Base-by-base conservation (phyloP, 1,284 basidiomycete genomes). In the Veloboletus limbatus region DNA sequence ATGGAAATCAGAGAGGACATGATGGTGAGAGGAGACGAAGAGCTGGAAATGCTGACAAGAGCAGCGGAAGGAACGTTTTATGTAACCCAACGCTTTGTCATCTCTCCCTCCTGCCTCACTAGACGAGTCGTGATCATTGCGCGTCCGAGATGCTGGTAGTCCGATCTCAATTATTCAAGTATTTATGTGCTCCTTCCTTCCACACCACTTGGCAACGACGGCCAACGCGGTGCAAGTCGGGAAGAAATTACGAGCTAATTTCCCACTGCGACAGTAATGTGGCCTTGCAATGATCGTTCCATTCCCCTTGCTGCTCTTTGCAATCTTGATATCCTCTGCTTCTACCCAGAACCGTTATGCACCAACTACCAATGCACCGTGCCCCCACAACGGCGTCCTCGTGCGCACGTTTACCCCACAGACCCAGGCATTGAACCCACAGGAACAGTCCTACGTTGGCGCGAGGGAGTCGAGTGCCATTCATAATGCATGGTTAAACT, bases 401-500 rank as follows among this genome's bases (percentile, higher is more conserved):
- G 62, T 83, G 17, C 77, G 82, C 47, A 60, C 66, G 4, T 78
- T 79, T 54, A 69, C 75, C 2, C 73, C 79, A 0, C 56, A 72
- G 40, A 76, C 71, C 17, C 81, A 82, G 59, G 56, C 71, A 1
- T 54, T 85, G 6, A 72, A 81, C 56, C 61, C 76, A 6, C 55
- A 59, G 22, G 82, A 85, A 56, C 45, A 45, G 1, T 65, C 64
- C 3, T 85, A 81, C 54, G 63, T 83, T 20, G 33, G 54, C 13
- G 58, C 67, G 11, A 72, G 81, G 9, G 63, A 72, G 31, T 59
- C 69, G 2, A 60, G 58, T 3, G 67, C 71, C 47, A 58, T 81
- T 6, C 69, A 72, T 1, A 54, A 55, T 27, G 79, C 78, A 17
- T 85, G 83, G 82, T 63, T 61, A 8, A 69, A 74, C 16, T 85